Evolutionary conservation across 2,329 filamentous ascomycete species (phyloP), one percentile per base, ranked within the genome.

Genomic region (Exutisphaerella laricina): DNA sequence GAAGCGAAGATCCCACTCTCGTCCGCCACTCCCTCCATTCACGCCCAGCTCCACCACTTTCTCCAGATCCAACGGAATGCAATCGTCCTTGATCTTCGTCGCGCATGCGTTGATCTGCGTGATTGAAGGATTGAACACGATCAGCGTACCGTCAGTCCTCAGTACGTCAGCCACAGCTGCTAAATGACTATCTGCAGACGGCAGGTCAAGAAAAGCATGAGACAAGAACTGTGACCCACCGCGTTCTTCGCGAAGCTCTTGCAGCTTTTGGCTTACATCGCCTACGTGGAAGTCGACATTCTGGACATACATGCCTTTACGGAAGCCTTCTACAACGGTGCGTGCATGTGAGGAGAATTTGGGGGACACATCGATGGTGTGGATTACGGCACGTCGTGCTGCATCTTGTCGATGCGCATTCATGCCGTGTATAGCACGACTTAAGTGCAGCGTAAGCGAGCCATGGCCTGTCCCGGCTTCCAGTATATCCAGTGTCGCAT

Each of bases 381-480:
- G 84, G 3, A 92, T 66, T n/a, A 90, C 66, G 23, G 84, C 85
- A 40, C 75, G 71, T 18, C 86, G 77, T 25, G 45, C 35, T n/a
- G n/a, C n/a, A n/a, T n/a, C n/a, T 4, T 45, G 54, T 53, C 53
- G 58, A 25, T 14, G 34, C 10, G 77, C 67, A 57, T 89, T 89
- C 13, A 79, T 83, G 32, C 78, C 85, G 59, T 89, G 83, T 33
- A 92, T 78, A 2, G 85, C 84, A 39, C 84, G 77, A 21, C 85
- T 80, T 16, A 92, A 71, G 58, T 89, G 78, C 4, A 92, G 65
- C 0, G 85, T 90, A 45, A 92, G 66, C 23, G 82, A 81, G 45
- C 86, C 87, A 70, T 89, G 85, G n/a, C 86, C 87, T 3, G 86
- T 92, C 12, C 87, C 86, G 34, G 85, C 85, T 65, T 92, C 87